phyloP scores from a whole-genome alignment of 2,329 filamentous ascomycete species.

The Helotiales sp. region DNA sequence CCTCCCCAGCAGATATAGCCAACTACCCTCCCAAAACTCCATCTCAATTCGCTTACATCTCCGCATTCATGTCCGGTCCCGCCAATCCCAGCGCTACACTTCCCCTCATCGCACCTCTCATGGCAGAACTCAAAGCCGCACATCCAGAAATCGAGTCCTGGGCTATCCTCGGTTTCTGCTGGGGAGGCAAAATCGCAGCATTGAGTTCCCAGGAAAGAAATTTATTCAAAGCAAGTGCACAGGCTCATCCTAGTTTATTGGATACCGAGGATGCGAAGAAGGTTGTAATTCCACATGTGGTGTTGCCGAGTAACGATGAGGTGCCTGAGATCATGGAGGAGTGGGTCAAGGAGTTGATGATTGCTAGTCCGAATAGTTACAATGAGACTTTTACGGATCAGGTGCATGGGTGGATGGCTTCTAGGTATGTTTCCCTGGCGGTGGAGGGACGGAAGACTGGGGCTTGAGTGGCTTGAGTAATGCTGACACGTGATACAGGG shows the following conservation, averaged over 20 bases:
- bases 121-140: constrained; percentile 12
- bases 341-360: constrained; percentile 42
- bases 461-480: not conserved
- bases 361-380: constrained; percentile 47
- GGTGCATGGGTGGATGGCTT: constrained; percentile 75
- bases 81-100: constrained; percentile 15
- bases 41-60: constrained; percentile 23
- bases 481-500: no score
- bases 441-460: not conserved
- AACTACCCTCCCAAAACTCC: constrained; percentile 20
- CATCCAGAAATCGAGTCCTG: constrained; percentile 24
- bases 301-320: constrained; percentile 68
- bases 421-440: constrained; percentile 41
- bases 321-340: constrained; percentile 30
- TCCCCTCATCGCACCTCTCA: constrained; percentile 6
- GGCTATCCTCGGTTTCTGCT: constrained; percentile 51
- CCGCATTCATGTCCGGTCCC: constrained; percentile 21
- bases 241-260: constrained; percentile 60
- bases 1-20: constrained; percentile 35
- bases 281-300: constrained; percentile 58
- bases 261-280: constrained; percentile 59
- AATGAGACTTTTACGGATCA: constrained; percentile 67
- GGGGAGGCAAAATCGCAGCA: constrained; percentile 68
- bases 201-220: constrained; percentile 53
- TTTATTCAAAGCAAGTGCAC: constrained; percentile 54